Evolutionary conservation across 2,329 filamentous ascomycete species (phyloP).

Genomic region (Calonectria crousiana): DNA sequence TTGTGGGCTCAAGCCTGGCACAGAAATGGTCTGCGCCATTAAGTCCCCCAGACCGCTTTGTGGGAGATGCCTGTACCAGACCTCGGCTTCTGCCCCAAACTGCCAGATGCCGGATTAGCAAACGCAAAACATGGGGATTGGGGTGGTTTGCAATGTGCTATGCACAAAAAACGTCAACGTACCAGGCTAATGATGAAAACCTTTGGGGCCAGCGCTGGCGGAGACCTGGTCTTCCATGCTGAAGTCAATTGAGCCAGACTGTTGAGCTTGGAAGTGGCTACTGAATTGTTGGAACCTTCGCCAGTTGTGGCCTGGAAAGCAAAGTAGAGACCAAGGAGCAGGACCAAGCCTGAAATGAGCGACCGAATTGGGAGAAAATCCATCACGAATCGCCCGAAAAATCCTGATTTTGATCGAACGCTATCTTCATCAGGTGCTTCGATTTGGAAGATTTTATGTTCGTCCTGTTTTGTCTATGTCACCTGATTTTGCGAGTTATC

Average conservation of each 20-base stretch:
- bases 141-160: background rate
- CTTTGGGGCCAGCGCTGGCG: background rate
- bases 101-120: background rate
- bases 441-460: background rate
- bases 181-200: slow-evolving; percentile 25
- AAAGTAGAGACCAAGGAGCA: background rate
- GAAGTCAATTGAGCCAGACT: background rate
- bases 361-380: background rate
- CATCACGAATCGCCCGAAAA: background rate
- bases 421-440: too few relatives aligned
- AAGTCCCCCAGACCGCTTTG: slow-evolving; percentile 24
- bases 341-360: background rate
- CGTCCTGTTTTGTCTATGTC: background rate
- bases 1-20: slow-evolving; percentile 23
- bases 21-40: slow-evolving; percentile 11
- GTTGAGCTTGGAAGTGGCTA: background rate
- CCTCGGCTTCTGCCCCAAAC: slow-evolving; percentile 20
- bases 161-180: background rate
- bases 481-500: background rate
- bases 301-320: background rate
- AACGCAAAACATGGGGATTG: background rate
- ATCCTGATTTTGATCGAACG: background rate
- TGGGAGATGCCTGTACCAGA: slow-evolving; percentile 24
- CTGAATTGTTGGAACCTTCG: background rate
- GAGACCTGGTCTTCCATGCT: background rate